These are phyloP conservation scores for Alternaria postmessia DNA, from an alignment of 2,329 filamentous ascomycete species.

Conservation along the genomic window DNA sequence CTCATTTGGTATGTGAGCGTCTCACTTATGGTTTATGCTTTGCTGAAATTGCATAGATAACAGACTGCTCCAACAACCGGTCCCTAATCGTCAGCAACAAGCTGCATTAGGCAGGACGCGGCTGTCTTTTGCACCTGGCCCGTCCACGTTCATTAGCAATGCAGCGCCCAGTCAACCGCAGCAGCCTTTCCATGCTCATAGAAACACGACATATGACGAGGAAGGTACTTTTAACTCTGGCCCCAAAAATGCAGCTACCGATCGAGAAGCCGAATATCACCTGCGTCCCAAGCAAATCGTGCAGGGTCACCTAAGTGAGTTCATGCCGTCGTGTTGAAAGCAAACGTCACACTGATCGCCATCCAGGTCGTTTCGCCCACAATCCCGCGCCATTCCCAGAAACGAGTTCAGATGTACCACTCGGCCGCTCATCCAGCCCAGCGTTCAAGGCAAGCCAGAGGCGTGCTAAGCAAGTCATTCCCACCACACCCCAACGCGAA, in stretches of 20 bases:
- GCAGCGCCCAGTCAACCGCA: slow-evolving; percentile 13
- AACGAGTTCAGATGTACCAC: slow-evolving; percentile 43
- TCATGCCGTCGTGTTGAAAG: too few relatives aligned
- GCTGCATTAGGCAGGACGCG: slow-evolving; percentile 46
- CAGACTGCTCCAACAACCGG: slow-evolving; percentile 41
- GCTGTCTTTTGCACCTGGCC: slow-evolving; percentile 47
- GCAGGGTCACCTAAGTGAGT: slow-evolving; percentile 17
- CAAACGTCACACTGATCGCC: slow-evolving; percentile 2
- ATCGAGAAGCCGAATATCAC: slow-evolving; percentile 8
- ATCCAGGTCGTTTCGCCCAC: slow-evolving; percentile 35
- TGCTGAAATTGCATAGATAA: slow-evolving; percentile 42
- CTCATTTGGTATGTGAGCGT: slow-evolving; percentile 56
- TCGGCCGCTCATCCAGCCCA: slow-evolving; percentile 51
- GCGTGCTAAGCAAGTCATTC: slow-evolving; percentile 17
- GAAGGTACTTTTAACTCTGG: not conserved
- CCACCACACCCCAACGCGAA: not conserved
- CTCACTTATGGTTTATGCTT: not conserved
- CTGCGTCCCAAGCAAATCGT: slow-evolving; percentile 6
- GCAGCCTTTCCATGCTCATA: slow-evolving; percentile 3
- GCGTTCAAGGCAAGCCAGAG: slow-evolving; percentile 49
- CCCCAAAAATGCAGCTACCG: not conserved
- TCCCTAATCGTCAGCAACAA: slow-evolving; percentile 45
- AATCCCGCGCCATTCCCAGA: slow-evolving; percentile 23
- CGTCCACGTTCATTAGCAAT: slow-evolving; percentile 18
- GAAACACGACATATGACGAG: not conserved